Conservation (phyloP, 2,329 filamentous ascomycete genomes). For the Teratosphaeria viscida region DNA sequence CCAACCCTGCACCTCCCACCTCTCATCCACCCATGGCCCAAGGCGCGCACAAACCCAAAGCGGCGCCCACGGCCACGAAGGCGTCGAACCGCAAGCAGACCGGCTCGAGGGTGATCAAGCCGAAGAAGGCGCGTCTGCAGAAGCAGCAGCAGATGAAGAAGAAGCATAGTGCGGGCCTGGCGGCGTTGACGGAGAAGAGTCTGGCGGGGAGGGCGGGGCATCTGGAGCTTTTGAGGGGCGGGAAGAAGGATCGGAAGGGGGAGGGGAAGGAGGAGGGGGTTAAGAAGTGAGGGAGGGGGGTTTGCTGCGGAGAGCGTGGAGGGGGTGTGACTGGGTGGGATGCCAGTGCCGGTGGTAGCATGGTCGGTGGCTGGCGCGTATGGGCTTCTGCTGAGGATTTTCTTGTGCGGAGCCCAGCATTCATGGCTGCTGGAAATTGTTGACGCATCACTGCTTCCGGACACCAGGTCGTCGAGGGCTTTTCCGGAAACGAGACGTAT, state of each 20-base stretch:
- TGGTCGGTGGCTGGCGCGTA: too few species aligned
- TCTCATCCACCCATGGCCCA: neutral
- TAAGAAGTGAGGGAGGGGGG: neutral
- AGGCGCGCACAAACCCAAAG: slow-evolving; percentile 25
- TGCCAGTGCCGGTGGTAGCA: too few species aligned
- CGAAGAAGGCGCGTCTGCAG: slow-evolving; percentile 52
- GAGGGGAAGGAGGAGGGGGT: neutral
- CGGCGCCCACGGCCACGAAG: slow-evolving; percentile 33
- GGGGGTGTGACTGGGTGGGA: too few species aligned
- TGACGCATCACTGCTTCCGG: too few species aligned
- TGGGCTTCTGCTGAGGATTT: too few species aligned
- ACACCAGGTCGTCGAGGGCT: too few species aligned
- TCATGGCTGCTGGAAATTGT: too few species aligned
- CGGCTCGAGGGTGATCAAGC: slow-evolving; percentile 53
- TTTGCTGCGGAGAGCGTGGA: neutral
- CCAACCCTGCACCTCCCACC: too few species aligned
- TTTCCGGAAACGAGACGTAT: too few species aligned
- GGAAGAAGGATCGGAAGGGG: slow-evolving; percentile 20
- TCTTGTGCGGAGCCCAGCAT: too few species aligned
- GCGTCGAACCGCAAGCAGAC: slow-evolving; percentile 23
- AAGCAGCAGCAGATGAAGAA: slow-evolving; percentile 54
- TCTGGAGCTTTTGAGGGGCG: slow-evolving; percentile 46
- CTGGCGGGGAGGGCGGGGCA: slow-evolving; percentile 59
- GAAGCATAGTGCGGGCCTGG: slow-evolving; percentile 54
- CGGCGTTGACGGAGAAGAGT: slow-evolving; percentile 55